phyloP scores from a whole-genome alignment of 116 monocot species.

The Cymodocea nodosa region DNA sequence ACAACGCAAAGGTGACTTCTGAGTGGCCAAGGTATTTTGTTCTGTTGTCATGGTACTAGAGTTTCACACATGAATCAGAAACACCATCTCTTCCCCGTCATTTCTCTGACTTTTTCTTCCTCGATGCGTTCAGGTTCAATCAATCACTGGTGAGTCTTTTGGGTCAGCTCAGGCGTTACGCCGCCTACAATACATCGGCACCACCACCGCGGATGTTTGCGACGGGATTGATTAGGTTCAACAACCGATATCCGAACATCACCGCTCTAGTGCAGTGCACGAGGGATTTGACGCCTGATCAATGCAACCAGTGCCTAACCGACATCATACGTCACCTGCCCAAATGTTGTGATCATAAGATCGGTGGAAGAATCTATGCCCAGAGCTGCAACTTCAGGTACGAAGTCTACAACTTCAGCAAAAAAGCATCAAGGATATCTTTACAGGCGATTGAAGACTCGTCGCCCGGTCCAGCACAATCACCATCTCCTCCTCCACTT shows the following conservation, averaged over 20 bases:
- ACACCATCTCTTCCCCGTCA: too few species aligned
- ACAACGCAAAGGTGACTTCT: constrained; percentile 3
- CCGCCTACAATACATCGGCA: too few species aligned
- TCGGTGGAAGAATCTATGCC: constrained; percentile 9
- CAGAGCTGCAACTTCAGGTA: constrained; percentile 14
- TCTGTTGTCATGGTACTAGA: too few species aligned
- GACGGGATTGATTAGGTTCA: too few species aligned
- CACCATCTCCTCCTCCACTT: constrained; percentile 1
- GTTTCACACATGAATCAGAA: too few species aligned
- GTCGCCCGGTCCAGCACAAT: constrained; percentile 1
- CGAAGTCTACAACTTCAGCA: background rate
- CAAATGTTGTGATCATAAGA: background rate
- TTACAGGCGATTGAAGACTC: too few species aligned
- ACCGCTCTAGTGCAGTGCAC: too few species aligned
- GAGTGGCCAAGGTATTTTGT: constrained; percentile 2
- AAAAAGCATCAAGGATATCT: background rate
- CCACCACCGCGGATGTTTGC: too few species aligned
- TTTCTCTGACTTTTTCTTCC: background rate
- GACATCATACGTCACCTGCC: background rate
- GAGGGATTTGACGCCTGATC: too few species aligned
- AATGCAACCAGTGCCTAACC: constrained; percentile 23
- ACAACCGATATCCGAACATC: too few species aligned
- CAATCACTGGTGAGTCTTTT: background rate
- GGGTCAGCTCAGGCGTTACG: too few species aligned
- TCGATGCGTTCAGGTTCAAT: background rate